Evolutionary conservation across 2,329 filamentous ascomycete genomes (phyloP).

Genomic region (Cordyceps fumosorosea): DNA sequence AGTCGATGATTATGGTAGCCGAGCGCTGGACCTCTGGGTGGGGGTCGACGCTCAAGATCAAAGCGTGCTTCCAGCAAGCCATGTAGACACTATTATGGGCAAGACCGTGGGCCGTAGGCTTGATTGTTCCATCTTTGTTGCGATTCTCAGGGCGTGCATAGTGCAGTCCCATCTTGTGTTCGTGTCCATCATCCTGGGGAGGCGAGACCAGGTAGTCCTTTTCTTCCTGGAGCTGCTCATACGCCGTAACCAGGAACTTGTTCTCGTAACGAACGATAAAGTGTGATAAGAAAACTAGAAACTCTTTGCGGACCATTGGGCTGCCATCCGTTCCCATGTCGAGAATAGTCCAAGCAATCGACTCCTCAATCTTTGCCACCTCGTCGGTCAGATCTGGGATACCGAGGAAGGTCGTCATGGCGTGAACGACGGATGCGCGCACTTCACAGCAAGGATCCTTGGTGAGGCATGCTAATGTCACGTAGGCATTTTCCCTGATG

Average conservation of each 20-base stretch:
- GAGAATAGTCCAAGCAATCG: constrained; percentile 79
- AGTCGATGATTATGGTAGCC: constrained; percentile 79
- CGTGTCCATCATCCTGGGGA: constrained; percentile 47
- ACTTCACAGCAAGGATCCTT: constrained; percentile 89
- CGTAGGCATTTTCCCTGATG: constrained; percentile 80
- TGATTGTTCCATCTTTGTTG: constrained; percentile 51
- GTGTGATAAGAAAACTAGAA: constrained; percentile 87
- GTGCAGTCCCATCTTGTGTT: constrained; percentile 57
- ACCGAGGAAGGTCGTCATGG: constrained; percentile 87
- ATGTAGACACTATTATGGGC: constrained; percentile 89
- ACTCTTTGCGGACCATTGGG: constrained; percentile 86
- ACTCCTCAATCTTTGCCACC: constrained; percentile 84
- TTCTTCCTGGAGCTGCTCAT: constrained; percentile 83
- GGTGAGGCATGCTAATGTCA: constrained; percentile 71
- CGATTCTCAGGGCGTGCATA: constrained; percentile 51
- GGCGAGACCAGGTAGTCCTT: constrained; percentile 58
- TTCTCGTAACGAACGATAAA: constrained; percentile 87
- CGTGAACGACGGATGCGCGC: constrained; percentile 85
- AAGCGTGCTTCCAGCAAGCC: constrained; percentile 86
- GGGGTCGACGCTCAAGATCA: constrained; percentile 87
- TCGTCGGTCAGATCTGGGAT: constrained; percentile 90
- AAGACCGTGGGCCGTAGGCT: constrained; percentile 49
- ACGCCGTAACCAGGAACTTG: constrained; percentile 87
- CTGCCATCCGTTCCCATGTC: constrained; percentile 93
- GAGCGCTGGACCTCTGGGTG: constrained; percentile 88